Conservation (phyloP, 2,329 filamentous ascomycete species). For the Aureobasidium sp. region DNA sequence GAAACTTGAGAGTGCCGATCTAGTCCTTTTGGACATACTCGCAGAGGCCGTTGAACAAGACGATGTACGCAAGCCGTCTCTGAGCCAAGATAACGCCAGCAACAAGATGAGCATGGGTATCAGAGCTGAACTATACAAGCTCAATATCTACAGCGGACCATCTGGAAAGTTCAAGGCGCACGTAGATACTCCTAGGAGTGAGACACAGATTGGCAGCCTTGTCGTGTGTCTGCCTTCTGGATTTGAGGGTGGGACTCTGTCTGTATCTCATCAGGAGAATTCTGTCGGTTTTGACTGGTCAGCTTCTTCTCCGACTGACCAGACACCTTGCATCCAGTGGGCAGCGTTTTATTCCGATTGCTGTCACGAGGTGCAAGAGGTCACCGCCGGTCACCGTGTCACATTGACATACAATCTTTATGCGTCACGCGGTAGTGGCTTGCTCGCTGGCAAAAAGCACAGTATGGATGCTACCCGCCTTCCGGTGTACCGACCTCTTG, state of each 20-base stretch:
- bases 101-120: slow-evolving; percentile 24
- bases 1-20: background rate
- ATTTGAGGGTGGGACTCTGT: slow-evolving; percentile 32
- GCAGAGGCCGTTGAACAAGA: background rate
- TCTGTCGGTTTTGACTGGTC: slow-evolving; percentile 36
- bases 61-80: background rate
- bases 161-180: slow-evolving; percentile 19
- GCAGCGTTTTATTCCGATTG: slow-evolving; percentile 48
- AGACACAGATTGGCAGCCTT: slow-evolving; percentile 20
- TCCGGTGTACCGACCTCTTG: slow-evolving; percentile 29
- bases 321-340: slow-evolving; percentile 31
- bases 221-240: slow-evolving; percentile 18
- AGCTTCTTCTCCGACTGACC: background rate
- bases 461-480: slow-evolving; percentile 27
- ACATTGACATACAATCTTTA: slow-evolving; percentile 55
- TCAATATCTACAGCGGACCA: slow-evolving; percentile 37
- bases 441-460: slow-evolving; percentile 18
- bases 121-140: slow-evolving; percentile 47
- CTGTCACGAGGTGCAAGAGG: slow-evolving; percentile 43
- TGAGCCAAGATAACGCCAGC: too few species aligned
- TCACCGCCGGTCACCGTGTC: slow-evolving; percentile 45
- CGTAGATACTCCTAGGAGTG: slow-evolving; percentile 21
- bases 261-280: slow-evolving; percentile 34
- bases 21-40: background rate
- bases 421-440: slow-evolving; percentile 28